Evolutionary conservation across 1,139 yeast genomes (phyloP).

Genomic region (Scheffersomyces insectosa): DNA sequence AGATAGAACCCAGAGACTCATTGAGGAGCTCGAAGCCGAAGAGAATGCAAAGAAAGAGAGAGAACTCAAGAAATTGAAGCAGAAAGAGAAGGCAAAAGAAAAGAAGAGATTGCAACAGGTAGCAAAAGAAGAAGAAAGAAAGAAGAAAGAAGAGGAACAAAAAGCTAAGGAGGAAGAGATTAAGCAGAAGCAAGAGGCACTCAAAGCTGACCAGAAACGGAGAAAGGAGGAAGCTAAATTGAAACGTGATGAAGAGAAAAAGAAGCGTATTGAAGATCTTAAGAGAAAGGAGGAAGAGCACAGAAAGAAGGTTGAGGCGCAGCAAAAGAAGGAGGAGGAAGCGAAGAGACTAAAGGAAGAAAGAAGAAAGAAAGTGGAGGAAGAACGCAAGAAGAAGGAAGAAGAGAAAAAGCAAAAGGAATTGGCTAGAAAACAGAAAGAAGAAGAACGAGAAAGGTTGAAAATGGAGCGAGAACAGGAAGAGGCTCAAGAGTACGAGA

Average conservation of each 20-base stretch:
- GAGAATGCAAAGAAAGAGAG: slow-evolving; percentile 67
- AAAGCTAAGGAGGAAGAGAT: slow-evolving; percentile 36
- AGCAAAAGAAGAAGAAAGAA: slow-evolving; percentile 76
- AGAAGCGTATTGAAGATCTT: slow-evolving; percentile 40
- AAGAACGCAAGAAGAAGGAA: slow-evolving; percentile 41
- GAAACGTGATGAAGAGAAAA: slow-evolving; percentile 57
- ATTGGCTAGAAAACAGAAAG: slow-evolving; percentile 39
- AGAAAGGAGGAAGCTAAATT: slow-evolving; percentile 50
- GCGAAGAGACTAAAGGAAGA: slow-evolving; percentile 39
- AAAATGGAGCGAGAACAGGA: slow-evolving; percentile 23
- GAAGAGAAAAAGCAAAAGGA: slow-evolving; percentile 48
- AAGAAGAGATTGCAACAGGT: slow-evolving; percentile 68
- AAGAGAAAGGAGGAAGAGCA: slow-evolving; percentile 50
- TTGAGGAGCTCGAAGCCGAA: slow-evolving; percentile 81
- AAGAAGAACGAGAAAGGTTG: slow-evolving; percentile 29
- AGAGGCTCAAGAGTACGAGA: slow-evolving; percentile 25
- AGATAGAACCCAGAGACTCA: slow-evolving; percentile 68
- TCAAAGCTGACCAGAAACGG: slow-evolving; percentile 45
- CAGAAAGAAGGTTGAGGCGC: slow-evolving; percentile 43
- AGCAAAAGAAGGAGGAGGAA: slow-evolving; percentile 53
- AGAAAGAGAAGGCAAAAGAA: slow-evolving; percentile 76
- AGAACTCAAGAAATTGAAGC: slow-evolving; percentile 69
- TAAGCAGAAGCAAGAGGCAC: slow-evolving; percentile 34
- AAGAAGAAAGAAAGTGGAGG: slow-evolving; percentile 48
- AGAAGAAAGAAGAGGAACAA: slow-evolving; percentile 57